Percentiles rank a stretch among this genome's conserved stretches.
These are phyloP conservation scores for Kazachstania africana DNA, from an alignment of 805 yeast genomes.

Conservation along the genomic window DNA sequence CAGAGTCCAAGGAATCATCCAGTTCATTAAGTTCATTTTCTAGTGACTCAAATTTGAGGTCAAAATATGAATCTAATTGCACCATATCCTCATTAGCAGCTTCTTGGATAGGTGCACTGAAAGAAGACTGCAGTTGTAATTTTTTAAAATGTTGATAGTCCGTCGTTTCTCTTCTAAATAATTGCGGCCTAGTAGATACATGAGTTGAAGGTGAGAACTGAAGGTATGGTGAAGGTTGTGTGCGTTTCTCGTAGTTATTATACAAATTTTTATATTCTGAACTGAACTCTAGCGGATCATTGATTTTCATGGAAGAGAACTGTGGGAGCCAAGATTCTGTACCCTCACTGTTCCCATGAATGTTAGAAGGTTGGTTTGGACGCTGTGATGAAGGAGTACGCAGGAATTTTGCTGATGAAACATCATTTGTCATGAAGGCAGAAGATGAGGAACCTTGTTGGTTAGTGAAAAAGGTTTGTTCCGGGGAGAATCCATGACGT, in stretches of 20 bases:
- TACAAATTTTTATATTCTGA: constrained; percentile 20
- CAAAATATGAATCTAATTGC: constrained; percentile 7
- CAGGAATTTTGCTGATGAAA: too few relatives aligned
- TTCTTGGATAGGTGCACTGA: neutral
- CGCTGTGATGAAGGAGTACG: too few relatives aligned
- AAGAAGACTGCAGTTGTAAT: neutral
- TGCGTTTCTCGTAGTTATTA: constrained; percentile 9
- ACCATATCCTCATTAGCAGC: neutral
- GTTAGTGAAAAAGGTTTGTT: too few relatives aligned
- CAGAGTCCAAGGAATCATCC: constrained; percentile 3
- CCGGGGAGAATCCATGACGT: too few relatives aligned
- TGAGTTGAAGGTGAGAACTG: neutral
- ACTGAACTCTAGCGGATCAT: constrained; percentile 22
- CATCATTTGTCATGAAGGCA: too few relatives aligned
- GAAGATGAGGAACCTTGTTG: too few relatives aligned
- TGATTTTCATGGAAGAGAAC: constrained; percentile 17
- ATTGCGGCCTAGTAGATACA: too few relatives aligned
- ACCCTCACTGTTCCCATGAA: too few relatives aligned
- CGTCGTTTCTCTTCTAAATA: too few relatives aligned
- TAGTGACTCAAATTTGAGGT: constrained; percentile 13
- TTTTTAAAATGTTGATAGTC: too few relatives aligned
- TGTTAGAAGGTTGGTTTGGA: too few relatives aligned
- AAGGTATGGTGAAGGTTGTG: neutral
- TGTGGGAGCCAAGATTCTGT: constrained; percentile 13
- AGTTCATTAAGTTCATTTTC: constrained; percentile 13